phyloP scores from a whole-genome alignment of 2,329 filamentous ascomycete genomes.

The Emergomyces orientalis region DNA sequence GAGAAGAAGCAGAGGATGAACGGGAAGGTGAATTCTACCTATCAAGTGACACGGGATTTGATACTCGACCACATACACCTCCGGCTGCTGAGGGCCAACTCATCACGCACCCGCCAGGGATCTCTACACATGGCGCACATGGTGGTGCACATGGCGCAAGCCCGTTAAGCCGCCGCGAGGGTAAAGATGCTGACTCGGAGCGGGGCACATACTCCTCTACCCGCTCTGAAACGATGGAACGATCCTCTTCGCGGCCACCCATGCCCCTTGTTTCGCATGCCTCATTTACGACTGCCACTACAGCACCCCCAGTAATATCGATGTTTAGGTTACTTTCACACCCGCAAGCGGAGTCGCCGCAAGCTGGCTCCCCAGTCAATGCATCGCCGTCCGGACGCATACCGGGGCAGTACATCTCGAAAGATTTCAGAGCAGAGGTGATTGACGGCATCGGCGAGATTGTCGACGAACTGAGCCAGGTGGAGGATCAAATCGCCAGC shows the following conservation, averaged over 20 bases:
- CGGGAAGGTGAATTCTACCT: conserved; percentile 53
- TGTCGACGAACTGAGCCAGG: conserved; percentile 85
- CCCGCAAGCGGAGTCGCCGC: conserved; percentile 39
- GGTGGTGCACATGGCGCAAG: neutral
- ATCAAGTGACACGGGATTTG: conserved; percentile 51
- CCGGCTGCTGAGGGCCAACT: conserved; percentile 28
- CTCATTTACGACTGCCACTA: conserved; percentile 23
- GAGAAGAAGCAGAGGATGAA: conserved; percentile 80
- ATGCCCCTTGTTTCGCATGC: conserved; percentile 33
- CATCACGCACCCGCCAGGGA: conserved; percentile 3
- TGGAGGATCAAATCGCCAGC: conserved; percentile 84
- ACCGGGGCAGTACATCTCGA: conserved; percentile 30
- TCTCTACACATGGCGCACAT: neutral
- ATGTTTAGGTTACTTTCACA: conserved; percentile 84
- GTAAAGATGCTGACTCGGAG: neutral
- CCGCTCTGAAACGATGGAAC: conserved; percentile 18
- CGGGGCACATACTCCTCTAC: conserved; percentile 4
- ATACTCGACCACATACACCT: conserved; percentile 40
- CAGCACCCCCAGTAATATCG: conserved; percentile 52
- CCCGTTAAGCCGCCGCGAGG: neutral
- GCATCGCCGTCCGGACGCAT: conserved; percentile 28
- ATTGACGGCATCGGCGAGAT: conserved; percentile 92
- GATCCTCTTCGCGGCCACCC: conserved; percentile 45
- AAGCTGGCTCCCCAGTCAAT: conserved; percentile 30
- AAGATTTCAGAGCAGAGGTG: conserved; percentile 79